Conservation (phyloP, 805 yeast species). For the Yarrowia sp. region DNA sequence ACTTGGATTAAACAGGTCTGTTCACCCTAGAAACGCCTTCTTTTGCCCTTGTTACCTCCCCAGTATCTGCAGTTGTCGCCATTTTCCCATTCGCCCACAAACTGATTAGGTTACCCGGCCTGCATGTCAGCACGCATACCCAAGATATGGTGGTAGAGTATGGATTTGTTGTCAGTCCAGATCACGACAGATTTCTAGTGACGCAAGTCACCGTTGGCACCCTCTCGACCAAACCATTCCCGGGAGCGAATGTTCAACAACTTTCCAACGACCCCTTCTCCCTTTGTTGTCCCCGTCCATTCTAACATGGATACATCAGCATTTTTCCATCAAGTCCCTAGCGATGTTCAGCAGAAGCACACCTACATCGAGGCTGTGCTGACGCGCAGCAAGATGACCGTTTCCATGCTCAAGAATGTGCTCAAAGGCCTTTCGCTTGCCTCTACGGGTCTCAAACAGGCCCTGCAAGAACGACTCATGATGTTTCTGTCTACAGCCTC, state of each 20-base stretch:
- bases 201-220: not conserved
- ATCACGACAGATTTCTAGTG: not conserved
- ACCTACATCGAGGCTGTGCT: not conserved
- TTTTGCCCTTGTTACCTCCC: not conserved
- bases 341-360: not conserved
- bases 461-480: slow-evolving; percentile 54
- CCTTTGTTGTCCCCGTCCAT: slow-evolving; percentile 1
- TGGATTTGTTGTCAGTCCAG: not conserved
- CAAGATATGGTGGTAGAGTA: not conserved
- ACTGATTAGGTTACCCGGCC: slow-evolving; percentile 15
- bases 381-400: slow-evolving; percentile 31
- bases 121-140: slow-evolving; percentile 15
- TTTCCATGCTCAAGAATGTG: slow-evolving; percentile 37
- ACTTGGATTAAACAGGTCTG: no score
- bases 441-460: slow-evolving; percentile 59
- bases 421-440: slow-evolving; percentile 45
- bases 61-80: not conserved
- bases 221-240: not conserved
- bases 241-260: not conserved
- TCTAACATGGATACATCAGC: not conserved
- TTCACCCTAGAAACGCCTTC: not conserved
- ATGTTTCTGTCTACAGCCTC: slow-evolving; percentile 41
- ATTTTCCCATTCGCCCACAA: not conserved
- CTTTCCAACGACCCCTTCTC: not conserved
- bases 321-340: not conserved